Evolutionary conservation across 179 eudicot species (phyloP), one percentile per base, ranked within the genome.

Genomic region (Silene noctiflora): DNA sequence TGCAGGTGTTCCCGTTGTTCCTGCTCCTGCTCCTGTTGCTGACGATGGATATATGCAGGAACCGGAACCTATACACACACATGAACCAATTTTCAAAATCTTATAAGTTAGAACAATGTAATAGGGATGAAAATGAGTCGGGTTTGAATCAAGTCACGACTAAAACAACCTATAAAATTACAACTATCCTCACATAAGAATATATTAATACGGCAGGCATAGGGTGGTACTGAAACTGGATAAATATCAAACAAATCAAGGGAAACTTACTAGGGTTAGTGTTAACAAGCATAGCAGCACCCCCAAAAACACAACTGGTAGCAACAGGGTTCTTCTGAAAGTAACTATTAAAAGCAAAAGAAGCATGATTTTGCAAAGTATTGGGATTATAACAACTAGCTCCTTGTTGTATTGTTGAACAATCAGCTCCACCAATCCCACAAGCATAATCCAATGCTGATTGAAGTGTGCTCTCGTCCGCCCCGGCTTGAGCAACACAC

Each of bases 231-330:
- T 44, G 13, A 70, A 67, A 69, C 25, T 69, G 10, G 31, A n/a
- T 13, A 10, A 21, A 29, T 0, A 14, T 4, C 0, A 16, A 3
- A 3, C 1, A 53, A 55, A 0, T 7, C 0, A 1, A 6, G 39
- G 24, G 4, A 31, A 58, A 75, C 93, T 88, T 93, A 96, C 99
- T 96, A 82, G 99, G 99, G 80, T 96, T 89, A 17, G 77, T 66
- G 79, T 83, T 87, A 66, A 92, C 92, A 11, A 88, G 13, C 62
- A 64, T 62, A 27, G 94, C 99, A 78, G 84, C 64, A 6, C 99
- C 99, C 12, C 92, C 94, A 82, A 95, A 95, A 69, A 91, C 94
- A 80, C 99, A 96, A 81, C 97, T 93, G 12, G 92, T 77, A 67
- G 84, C 78, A 2, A 25, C 79, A 6, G 98, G 97, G 64, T 90